Percentiles rank a stretch among this genome's conserved stretches.
These are phyloP conservation scores for Penicillium expansum DNA, from an alignment of 2,329 filamentous ascomycete species.

Conservation along the genomic window DNA sequence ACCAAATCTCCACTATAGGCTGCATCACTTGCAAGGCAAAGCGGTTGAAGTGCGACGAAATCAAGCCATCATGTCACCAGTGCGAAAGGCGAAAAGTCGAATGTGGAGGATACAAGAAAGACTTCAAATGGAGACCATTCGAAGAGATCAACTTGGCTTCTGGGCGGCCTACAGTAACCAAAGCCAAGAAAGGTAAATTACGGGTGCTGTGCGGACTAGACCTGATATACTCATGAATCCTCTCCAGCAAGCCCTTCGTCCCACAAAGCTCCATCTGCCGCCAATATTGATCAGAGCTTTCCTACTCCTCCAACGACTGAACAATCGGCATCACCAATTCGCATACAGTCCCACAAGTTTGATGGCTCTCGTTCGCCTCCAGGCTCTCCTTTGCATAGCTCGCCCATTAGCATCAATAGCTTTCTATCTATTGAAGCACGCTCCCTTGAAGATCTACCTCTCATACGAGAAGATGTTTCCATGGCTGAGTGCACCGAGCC, in stretches of 20 bases:
- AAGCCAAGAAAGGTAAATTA: constrained; percentile 48
- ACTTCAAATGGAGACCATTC: constrained; percentile 72
- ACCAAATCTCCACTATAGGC: constrained; percentile 48
- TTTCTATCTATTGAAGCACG: constrained; percentile 14
- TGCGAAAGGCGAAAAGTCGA: constrained; percentile 63
- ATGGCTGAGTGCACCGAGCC: neutral
- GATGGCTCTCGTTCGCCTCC: constrained; percentile 10
- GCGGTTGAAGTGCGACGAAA: constrained; percentile 71
- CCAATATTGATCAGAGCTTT: constrained; percentile 1
- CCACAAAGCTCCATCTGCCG: neutral
- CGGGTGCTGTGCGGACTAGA: too few relatives aligned
- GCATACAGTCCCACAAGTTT: constrained; percentile 1
- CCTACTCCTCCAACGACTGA: constrained; percentile 20
- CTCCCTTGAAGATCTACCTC: constrained; percentile 14
- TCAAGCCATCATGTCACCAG: constrained; percentile 65
- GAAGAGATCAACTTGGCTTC: constrained; percentile 58
- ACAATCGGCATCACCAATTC: constrained; percentile 12
- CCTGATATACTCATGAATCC: neutral
- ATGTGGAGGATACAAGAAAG: constrained; percentile 71
- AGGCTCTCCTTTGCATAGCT: constrained; percentile 15
- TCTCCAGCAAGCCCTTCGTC: constrained; percentile 5
- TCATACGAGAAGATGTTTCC: constrained; percentile 3
- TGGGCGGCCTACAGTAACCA: constrained; percentile 32
- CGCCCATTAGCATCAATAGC: constrained; percentile 18
- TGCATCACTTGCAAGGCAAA: constrained; percentile 73